phyloP scores from a whole-genome alignment of 2,329 filamentous ascomycete genomes.

The Phoma sp. region DNA sequence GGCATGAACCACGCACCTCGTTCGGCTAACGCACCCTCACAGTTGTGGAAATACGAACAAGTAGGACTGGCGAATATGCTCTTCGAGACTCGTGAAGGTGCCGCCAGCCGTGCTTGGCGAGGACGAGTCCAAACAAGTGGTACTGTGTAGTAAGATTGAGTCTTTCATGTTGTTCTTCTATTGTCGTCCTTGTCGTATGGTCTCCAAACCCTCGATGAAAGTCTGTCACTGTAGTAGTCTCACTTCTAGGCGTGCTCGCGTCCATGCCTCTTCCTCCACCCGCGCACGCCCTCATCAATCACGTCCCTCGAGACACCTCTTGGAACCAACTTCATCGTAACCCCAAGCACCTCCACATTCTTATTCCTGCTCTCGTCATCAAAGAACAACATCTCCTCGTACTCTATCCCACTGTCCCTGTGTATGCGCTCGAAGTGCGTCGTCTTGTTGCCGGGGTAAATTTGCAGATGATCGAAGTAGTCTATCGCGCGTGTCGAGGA shows the following conservation, averaged over 20 bases:
- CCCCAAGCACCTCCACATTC: constrained; percentile 80
- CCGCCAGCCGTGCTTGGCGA: not conserved
- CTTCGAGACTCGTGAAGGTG: not conserved
- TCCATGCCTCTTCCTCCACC: constrained; percentile 78
- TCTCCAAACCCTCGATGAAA: too few species aligned
- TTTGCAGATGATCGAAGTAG: constrained; percentile 65
- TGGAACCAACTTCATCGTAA: constrained; percentile 81
- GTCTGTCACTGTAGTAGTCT: not conserved
- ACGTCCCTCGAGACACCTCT: constrained; percentile 80
- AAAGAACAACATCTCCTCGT: constrained; percentile 91
- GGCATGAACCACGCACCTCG: constrained; percentile 7
- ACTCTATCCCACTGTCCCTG: constrained; percentile 72
- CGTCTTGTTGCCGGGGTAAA: constrained; percentile 80
- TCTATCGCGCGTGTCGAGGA: constrained; percentile 51
- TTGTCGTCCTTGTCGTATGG: not conserved
- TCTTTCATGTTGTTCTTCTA: not conserved
- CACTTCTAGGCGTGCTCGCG: constrained; percentile 35
- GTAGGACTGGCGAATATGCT: not conserved
- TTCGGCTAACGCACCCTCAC: not conserved
- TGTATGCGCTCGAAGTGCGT: constrained; percentile 80
- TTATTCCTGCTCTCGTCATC: constrained; percentile 88
- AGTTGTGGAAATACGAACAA: not conserved
- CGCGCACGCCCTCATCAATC: constrained; percentile 77
- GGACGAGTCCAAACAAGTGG: not conserved
- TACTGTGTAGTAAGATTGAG: too few species aligned